phyloP scores from a whole-genome alignment of 208 protist species.

The Trypanosoma congolense region DNA sequence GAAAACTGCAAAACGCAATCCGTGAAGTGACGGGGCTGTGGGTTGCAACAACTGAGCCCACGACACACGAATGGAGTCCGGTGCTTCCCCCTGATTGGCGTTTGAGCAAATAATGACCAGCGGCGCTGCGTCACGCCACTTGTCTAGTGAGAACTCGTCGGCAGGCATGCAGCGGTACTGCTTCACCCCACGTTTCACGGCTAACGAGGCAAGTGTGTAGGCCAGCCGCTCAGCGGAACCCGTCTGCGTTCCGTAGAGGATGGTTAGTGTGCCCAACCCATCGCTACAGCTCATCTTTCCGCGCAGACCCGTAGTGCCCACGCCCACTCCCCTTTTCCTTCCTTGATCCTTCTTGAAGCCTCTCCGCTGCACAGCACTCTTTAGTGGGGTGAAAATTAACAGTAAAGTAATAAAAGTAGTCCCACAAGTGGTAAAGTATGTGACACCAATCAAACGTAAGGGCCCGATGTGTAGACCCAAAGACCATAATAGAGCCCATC shows the following conservation, averaged over 20 bases:
- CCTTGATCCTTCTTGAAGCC: too few relatives aligned
- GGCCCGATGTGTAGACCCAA: too few relatives aligned
- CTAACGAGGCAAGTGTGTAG: constrained; percentile 48
- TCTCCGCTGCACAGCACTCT: too few relatives aligned
- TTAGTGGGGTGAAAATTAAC: too few relatives aligned
- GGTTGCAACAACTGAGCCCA: constrained; percentile 55
- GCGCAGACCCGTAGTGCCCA: too few relatives aligned
- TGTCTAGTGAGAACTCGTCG: constrained; percentile 46
- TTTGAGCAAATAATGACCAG: constrained; percentile 74
- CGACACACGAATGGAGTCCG: constrained; percentile 61
- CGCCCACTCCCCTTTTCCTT: too few relatives aligned
- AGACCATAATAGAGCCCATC: too few relatives aligned
- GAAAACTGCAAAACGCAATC: constrained; percentile 84
- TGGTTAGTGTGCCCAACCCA: constrained; percentile 28
- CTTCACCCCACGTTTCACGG: constrained; percentile 40
- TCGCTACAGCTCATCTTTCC: background rate
- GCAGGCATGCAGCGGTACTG: constrained; percentile 48
- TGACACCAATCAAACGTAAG: too few relatives aligned
- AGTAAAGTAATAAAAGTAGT: too few relatives aligned
- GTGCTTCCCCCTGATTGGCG: constrained; percentile 81
- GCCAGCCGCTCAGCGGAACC: constrained; percentile 71
- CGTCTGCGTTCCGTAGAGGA: constrained; percentile 82
- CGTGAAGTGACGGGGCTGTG: constrained; percentile 32
- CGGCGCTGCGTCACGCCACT: constrained; percentile 35
- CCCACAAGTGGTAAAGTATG: too few relatives aligned